phyloP scores from a whole-genome alignment of 805 yeast species.

The Nakazawaea ambrosiae region DNA sequence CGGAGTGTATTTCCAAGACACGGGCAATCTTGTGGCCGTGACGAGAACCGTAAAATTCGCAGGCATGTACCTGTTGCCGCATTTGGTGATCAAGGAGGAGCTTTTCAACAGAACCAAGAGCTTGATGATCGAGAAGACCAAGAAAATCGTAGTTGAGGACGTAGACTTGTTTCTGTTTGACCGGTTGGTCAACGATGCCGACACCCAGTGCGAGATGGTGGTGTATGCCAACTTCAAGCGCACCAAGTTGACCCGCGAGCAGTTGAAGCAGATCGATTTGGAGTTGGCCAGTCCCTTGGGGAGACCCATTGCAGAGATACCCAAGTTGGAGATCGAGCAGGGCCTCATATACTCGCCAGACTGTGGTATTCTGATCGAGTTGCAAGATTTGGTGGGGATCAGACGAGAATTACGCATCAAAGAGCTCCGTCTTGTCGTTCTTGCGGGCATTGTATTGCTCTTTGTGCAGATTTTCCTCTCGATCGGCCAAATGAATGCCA shows the following conservation, averaged over 20 bases:
- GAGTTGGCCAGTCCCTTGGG: slow-evolving; percentile 76
- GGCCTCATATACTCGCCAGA: slow-evolving; percentile 82
- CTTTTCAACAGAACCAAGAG: slow-evolving; percentile 38
- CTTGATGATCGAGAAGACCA: slow-evolving; percentile 35
- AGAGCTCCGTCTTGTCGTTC: slow-evolving; percentile 30
- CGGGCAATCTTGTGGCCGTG: slow-evolving; percentile 54
- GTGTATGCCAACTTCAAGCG: slow-evolving; percentile 61
- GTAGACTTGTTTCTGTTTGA: slow-evolving; percentile 30
- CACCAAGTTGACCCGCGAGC: slow-evolving; percentile 44
- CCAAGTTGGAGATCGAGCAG: slow-evolving; percentile 43
- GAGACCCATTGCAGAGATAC: slow-evolving; percentile 57
- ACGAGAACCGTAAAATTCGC: slow-evolving; percentile 60
- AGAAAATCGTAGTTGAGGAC: slow-evolving; percentile 35
- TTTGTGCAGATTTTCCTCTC: slow-evolving; percentile 49
- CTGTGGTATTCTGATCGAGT: slow-evolving; percentile 56
- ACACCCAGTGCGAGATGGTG: slow-evolving; percentile 60
- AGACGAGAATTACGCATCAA: slow-evolving; percentile 40
- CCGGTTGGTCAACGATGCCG: slow-evolving; percentile 23
- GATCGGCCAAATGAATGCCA: slow-evolving; percentile 61
- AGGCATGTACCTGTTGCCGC: slow-evolving; percentile 57
- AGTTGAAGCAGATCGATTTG: slow-evolving; percentile 57
- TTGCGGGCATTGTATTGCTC: slow-evolving; percentile 39
- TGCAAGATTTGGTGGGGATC: slow-evolving; percentile 41
- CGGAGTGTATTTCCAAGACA: slow-evolving; percentile 60
- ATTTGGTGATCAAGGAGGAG: slow-evolving; percentile 35